Base-by-base conservation (phyloP, 805 yeast genomes). In the Isabelozyma pseudorhagii region DNA sequence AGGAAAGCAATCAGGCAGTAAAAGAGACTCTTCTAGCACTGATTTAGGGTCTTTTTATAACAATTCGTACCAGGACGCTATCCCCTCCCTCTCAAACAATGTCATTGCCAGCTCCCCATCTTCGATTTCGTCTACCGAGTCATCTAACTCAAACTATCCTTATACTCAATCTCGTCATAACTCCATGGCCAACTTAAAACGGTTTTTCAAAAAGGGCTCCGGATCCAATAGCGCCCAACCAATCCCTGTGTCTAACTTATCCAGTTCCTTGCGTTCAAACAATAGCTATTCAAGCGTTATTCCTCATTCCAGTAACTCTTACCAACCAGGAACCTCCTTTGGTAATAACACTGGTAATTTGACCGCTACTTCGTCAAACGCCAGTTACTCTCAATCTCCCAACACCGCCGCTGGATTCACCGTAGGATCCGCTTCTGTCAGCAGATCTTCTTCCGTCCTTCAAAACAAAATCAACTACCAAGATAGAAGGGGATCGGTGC, bases 101-200 rank as follows among this genome's bases (percentile, higher is more conserved):
- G 29, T 49, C 31, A 53, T 62, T 34, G 57, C 63, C 11, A 51
- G 62, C 25, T 67, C 74, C 25, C 74, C 75, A 0, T 60, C 68
- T 49, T 57, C 74, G 3, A 40, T 71, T 55, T 55, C 70, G 49
- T 64, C 81, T 52, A 54, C 68, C 52, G 75, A 73, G 34, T 74
- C 75, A 42, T 57, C 60, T 45, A 49, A 46, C 27, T 54, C 60
- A 18, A 21, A 21, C 25, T 21, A 21, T 21, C 43, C 40, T 28
- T 53, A 51, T 10, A 68, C 78, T 9, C 72, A 69, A 46, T 71
- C 87, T 2, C 78, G 87, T 53, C 92, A 87, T 64, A 83, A 87
- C 42, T 86, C 92, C 7, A 86, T 87, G 85, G 91, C 87, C 14
- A 88, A 87, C 63, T 66, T 87, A 59, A 83, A 87, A 60, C 72